Percentiles rank a stretch among this genome's conserved stretches.
phyloP scores from a whole-genome alignment of 1,139 yeast genomes.

The Schizosaccharomyces versatilis region DNA sequence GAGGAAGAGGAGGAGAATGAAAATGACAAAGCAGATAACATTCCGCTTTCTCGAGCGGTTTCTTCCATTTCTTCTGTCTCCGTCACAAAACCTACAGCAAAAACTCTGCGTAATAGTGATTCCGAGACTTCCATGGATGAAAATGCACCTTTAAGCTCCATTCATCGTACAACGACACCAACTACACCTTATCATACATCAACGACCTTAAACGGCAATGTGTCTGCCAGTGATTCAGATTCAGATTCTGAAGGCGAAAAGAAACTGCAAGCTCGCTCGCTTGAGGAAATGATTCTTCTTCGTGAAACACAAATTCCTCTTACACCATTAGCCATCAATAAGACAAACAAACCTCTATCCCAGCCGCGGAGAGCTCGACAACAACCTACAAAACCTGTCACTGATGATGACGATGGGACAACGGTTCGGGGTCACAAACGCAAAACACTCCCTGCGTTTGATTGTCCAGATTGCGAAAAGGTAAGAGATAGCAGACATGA shows the following conservation, averaged over 20 bases:
- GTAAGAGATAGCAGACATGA: not conserved
- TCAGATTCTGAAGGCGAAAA: not conserved
- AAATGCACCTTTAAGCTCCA: not conserved
- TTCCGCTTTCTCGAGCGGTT: not conserved
- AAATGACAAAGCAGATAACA: not conserved
- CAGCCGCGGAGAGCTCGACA: not conserved
- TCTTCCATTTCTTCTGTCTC: not conserved
- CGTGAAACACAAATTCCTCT: not conserved
- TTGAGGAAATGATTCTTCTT: not conserved
- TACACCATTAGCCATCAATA: not conserved
- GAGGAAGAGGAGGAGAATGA: not conserved
- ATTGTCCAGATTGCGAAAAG: slow-evolving; percentile 1
- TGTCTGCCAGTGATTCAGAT: not conserved
- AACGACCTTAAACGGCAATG: not conserved
- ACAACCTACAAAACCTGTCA: not conserved
- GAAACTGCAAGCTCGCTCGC: not conserved
- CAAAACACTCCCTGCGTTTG: not conserved
- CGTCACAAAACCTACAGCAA: not conserved
- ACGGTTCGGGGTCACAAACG: not conserved
- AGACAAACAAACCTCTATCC: not conserved
- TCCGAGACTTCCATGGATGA: not conserved
- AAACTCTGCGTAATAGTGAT: not conserved
- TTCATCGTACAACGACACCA: not conserved
- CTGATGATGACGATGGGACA: not conserved
- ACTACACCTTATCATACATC: not conserved